Evolutionary conservation across 805 yeast genomes (phyloP), one percentile per base, ranked within the genome.

Genomic region (Candida endomychidarum): DNA sequence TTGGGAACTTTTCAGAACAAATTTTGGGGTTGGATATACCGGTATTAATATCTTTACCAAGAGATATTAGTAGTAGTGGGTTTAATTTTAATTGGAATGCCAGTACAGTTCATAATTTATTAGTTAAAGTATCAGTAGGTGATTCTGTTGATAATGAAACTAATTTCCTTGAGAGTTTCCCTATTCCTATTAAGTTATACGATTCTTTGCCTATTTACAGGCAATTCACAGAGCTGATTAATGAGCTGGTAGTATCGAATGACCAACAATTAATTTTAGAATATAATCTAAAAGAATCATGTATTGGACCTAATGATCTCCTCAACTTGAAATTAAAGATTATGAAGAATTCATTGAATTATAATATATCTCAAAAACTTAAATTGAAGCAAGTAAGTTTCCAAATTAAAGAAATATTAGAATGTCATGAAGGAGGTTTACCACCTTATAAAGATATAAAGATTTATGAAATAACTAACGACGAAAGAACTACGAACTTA

Each of bases 1-100:
- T 58, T 15, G 70, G 70, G n/a, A 58, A 56, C 32, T 64, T 65
- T 38, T 65, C 67, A 39, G 65, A 68, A 17, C 34, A 33, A 17
- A 50, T 76, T 15, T 48, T 80, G 3, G 84, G 81, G 0, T 51
- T 81, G 25, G 86, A 81, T 50, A 54, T 81, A 1, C 87, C 87
- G 0, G 57, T 81, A 27, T 60, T 80, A 3, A 69, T 81, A 11
- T 80, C 78, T 0, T 56, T 81, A 14, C 79, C 78, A 1, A 72
- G 71, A 34, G 77, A 77, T 38, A 65, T 79, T 3, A 62, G 70
- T 8, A 70, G 81, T 20, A 78, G 83, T 20, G 77, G 80, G 5
- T 70, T 61, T 40, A 72, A 70, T 32, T 56, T 64, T 4, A 53
- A 57, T 12, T 75, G 78, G 73, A 61, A 57, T 40, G 80, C 80